Base-by-base conservation (phyloP, 192 early-diverging fungal species). In the Backusella tuberculispora region DNA sequence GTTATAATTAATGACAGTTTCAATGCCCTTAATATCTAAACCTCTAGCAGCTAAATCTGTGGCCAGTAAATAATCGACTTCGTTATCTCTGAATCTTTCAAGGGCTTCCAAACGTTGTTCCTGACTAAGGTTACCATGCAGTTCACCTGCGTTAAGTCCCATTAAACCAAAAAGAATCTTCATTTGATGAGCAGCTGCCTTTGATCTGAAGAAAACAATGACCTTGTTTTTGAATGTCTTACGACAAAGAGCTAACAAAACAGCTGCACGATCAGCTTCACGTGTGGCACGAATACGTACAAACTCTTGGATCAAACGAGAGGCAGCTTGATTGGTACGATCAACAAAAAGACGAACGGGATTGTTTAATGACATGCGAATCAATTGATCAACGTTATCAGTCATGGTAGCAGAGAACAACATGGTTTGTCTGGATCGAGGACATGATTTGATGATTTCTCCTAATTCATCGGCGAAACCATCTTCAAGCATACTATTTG, bases 341-440 rank as follows among this genome's bases (percentile, higher is more conserved):
- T 99, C 96, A 26, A 99, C 90, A 81, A 97, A 95, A 10, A 98
- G 87, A 48, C 93, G 88, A 3, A 97, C 94, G 37, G 97, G 98
- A 26, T 91, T 83, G 69, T 94, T 88, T 63, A 99, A 87, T 1
- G 97, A 98, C 74, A 99, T 88, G 34, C 94, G 92, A 60, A 98
- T 92, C 26, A 99, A 87, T 77, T 98, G 92, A 74, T 99, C 96
- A 41, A 98, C 92, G 72, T 97, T 96, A 78, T 98, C 96, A 8
- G 98, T 99, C 98, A 99, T 99, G 15, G 98, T 99, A 21, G 98
- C 98, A 29, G 98, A 99, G 83, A 99, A 99, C 6, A 99, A 85
- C 96, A 99, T 97, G 3, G 97, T 97, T 79, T 99, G 98, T 63
- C 98, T 90, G 53, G 86, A 88, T 70, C 89, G 88, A 3, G 98